phyloP scores from a whole-genome alignment of 257 asterid genomes.

The Solanum chiquidenum region DNA sequence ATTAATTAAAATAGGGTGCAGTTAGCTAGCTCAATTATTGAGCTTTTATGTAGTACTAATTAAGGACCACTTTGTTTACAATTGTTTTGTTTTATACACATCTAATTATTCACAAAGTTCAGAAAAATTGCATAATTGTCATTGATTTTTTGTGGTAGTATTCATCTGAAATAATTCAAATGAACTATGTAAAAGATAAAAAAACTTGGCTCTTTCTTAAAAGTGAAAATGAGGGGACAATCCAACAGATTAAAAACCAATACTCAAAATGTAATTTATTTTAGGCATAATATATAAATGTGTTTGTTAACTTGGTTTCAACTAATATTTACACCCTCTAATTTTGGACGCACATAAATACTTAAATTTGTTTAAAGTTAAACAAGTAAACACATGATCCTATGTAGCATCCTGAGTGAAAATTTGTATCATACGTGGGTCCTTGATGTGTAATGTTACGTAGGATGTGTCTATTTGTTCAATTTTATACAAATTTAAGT shows the following conservation, averaged over 20 bases:
- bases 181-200: background rate
- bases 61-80: background rate
- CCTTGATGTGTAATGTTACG: background rate
- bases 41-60: background rate
- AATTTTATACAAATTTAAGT: background rate
- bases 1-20: background rate
- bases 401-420: background rate
- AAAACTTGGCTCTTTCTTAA: background rate
- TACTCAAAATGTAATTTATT: background rate
- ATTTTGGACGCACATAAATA: background rate
- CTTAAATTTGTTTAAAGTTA: background rate
- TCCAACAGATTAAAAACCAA: background rate
- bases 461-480: background rate
- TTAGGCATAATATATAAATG: background rate
- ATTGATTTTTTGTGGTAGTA: background rate
- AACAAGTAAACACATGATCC: background rate
- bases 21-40: background rate
- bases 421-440: background rate
- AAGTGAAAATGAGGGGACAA: background rate
- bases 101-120: background rate
- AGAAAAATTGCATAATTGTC: background rate
- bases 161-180: background rate
- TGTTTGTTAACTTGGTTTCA: too few species aligned
- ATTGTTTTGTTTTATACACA: background rate
- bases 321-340: background rate